These are phyloP conservation scores for Keithomyces neogunnii DNA, from an alignment of 2,329 filamentous ascomycete species.

Conservation along the genomic window DNA sequence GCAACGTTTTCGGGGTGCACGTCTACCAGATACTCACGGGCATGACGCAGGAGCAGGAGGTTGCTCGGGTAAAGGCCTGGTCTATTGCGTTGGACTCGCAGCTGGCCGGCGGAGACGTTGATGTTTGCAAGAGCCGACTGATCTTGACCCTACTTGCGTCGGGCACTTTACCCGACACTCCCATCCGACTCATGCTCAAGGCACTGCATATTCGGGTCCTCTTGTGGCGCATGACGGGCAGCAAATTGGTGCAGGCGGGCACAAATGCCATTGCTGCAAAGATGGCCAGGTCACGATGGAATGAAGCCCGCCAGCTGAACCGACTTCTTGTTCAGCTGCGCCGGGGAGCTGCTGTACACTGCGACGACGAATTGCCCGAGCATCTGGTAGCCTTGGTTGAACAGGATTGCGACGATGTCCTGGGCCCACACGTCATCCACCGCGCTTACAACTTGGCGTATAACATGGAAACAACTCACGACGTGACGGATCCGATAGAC, in stretches of 20 bases:
- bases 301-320: slow-evolving; percentile 63
- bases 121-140: slow-evolving; percentile 81
- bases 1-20: slow-evolving; percentile 68
- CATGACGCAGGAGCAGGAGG: slow-evolving; percentile 75
- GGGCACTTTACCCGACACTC: slow-evolving; percentile 75
- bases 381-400: slow-evolving; percentile 70
- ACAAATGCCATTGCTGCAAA: slow-evolving; percentile 64
- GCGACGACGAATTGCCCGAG: slow-evolving; percentile 57
- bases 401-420: slow-evolving; percentile 72
- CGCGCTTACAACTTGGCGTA: slow-evolving; percentile 85
- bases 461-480: slow-evolving; percentile 67
- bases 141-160: slow-evolving; percentile 82
- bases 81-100: slow-evolving; percentile 88
- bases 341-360: slow-evolving; percentile 32
- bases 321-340: slow-evolving; percentile 34
- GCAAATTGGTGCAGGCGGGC: slow-evolving; percentile 53
- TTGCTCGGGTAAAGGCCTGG: slow-evolving; percentile 84
- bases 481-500: slow-evolving; percentile 53
- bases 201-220: slow-evolving; percentile 86
- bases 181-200: slow-evolving; percentile 79
- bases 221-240: slow-evolving; percentile 66
- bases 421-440: slow-evolving; percentile 70
- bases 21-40: slow-evolving; percentile 74
- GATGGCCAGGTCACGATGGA: slow-evolving; percentile 72
- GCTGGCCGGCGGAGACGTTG: slow-evolving; percentile 79